Percentiles rank a stretch among this genome's conserved stretches.
Evolutionary conservation across 1,139 yeast species (phyloP).

Genomic region (Blastobotrys capitulatus): DNA sequence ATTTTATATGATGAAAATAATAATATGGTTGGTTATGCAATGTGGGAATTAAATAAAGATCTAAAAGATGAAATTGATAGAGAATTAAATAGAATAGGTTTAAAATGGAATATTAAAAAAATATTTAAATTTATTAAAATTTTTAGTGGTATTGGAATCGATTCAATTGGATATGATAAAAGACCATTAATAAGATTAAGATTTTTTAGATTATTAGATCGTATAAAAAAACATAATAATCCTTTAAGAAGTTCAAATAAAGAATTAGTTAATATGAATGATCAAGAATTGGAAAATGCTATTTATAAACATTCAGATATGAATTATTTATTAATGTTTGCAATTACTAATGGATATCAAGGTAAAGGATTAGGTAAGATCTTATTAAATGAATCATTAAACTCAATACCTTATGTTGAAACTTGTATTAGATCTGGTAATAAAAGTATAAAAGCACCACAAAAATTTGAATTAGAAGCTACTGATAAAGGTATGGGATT

Average conservation of each 20-base stretch:
- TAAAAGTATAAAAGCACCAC: slow-evolving; percentile 5
- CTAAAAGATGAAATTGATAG: slow-evolving; percentile 9
- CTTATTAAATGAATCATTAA: slow-evolving; percentile 29
- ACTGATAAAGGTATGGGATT: slow-evolving; percentile 1
- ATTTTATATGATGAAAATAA: not conserved
- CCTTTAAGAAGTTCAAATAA: not conserved
- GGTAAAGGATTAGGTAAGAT: slow-evolving; percentile 36
- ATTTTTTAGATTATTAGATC: not conserved
- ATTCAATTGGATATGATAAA: not conserved
- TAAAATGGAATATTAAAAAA: not conserved
- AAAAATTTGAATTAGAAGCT: slow-evolving; percentile 11
- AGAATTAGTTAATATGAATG: not conserved
- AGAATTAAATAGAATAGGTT: slow-evolving; percentile 10
- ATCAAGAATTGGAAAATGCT: not conserved
- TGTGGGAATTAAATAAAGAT: slow-evolving; percentile 12
- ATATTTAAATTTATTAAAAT: not conserved
- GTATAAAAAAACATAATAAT: not conserved
- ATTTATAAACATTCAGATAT: slow-evolving; percentile 6
- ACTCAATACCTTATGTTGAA: slow-evolving; percentile 3
- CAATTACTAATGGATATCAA: slow-evolving; percentile 33
- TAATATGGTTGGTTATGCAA: slow-evolving; percentile 7
- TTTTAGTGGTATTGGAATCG: not conserved
- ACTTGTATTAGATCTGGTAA: not conserved
- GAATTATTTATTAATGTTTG: slow-evolving; percentile 7
- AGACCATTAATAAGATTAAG: not conserved